Conservation (phyloP, 768 basidiomycete species). For the Myochromella boudieri region DNA sequence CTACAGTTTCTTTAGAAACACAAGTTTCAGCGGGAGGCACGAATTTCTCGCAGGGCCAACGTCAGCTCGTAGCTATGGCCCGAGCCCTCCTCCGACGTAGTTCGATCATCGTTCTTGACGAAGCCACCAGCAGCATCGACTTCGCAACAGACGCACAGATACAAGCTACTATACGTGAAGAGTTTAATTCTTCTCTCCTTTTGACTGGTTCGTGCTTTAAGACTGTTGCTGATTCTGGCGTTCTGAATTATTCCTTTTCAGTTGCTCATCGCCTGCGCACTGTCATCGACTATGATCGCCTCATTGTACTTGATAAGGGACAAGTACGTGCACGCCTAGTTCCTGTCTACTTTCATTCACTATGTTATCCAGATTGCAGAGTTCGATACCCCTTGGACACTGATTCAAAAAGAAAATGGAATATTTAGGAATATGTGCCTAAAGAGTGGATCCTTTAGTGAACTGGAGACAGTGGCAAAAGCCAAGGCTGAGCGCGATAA, state of each 20-base stretch:
- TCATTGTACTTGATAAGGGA: conserved; percentile 80
- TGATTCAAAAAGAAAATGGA: conserved; percentile 62
- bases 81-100: conserved; percentile 73
- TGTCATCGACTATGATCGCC: conserved; percentile 77
- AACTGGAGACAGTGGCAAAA: conserved; percentile 22
- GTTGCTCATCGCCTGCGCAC: conserved; percentile 77
- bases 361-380: conserved; percentile 45
- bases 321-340: conserved; percentile 28
- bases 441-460: conserved; percentile 24
- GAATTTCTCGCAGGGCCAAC: conserved; percentile 92
- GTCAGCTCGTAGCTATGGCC: conserved; percentile 87
- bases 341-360: not conserved
- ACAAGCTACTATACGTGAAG: conserved; percentile 82
- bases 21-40: conserved; percentile 83
- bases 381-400: conserved; percentile 70
- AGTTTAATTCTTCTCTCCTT: conserved; percentile 74
- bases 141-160: conserved; percentile 90
- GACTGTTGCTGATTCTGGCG: not conserved
- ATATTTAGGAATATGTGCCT: conserved; percentile 33
- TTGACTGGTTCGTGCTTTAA: conserved; percentile 57
- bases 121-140: conserved; percentile 85
- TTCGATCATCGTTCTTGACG: conserved; percentile 75
- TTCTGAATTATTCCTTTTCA: conserved; percentile 18
- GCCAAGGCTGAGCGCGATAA: conserved; percentile 12
- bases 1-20: conserved; percentile 65